phyloP scores from a whole-genome alignment of 192 early-diverging fungal genomes.

The Backusella luteola region DNA sequence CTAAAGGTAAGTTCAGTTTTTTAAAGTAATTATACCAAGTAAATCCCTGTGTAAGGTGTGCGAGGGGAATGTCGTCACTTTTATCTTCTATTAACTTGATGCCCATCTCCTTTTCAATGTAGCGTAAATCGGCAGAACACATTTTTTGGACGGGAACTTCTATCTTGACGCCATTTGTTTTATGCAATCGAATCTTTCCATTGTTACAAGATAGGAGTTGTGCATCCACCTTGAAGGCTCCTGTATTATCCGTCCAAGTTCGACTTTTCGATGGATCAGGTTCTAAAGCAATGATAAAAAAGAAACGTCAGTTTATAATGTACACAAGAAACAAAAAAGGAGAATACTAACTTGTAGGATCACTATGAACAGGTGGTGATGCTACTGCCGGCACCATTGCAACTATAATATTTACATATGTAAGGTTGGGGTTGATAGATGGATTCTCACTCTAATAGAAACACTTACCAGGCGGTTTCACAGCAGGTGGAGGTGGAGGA shows the following conservation, averaged over 20 bases:
- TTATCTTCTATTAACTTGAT: conserved; percentile 18
- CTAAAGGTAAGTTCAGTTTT: conserved; percentile 66
- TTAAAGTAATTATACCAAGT: conserved; percentile 90
- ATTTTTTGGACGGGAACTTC: conserved; percentile 90
- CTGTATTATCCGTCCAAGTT: conserved; percentile 91
- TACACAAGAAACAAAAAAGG: background rate
- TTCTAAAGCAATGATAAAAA: background rate
- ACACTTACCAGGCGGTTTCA: background rate
- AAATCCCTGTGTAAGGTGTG: conserved; percentile 29
- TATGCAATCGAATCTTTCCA: conserved; percentile 90
- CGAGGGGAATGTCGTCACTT: conserved; percentile 31
- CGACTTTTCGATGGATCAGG: conserved; percentile 43
- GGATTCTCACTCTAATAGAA: background rate
- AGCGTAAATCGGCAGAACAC: conserved; percentile 52
- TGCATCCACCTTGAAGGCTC: conserved; percentile 91
- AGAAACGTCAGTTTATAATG: background rate
- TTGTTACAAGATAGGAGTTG: conserved; percentile 78
- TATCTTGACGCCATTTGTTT: conserved; percentile 93
- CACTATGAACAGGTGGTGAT: conserved; percentile 18
- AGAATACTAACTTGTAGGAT: conserved; percentile 12
- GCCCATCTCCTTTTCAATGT: conserved; percentile 48
- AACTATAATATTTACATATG: background rate
- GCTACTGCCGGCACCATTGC: background rate
- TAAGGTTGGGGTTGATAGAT: background rate
- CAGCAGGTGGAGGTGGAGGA: conserved; percentile 18